A percentile compares a stretch with the other conserved stretches of the same genome.
Conservation (phyloP, 129 eudicot genomes). For the Centrapalus pauciflorus region DNA sequence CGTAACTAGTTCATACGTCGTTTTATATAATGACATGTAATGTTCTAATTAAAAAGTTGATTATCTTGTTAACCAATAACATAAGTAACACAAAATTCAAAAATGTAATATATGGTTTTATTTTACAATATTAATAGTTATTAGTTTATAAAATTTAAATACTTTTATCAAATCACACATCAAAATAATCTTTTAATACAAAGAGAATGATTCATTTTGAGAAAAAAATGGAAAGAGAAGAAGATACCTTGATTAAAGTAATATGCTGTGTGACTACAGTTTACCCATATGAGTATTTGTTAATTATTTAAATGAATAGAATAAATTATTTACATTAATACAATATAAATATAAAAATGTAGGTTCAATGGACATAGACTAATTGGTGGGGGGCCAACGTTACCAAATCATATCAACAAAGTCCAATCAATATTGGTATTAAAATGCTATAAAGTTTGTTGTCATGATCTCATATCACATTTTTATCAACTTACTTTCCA, state of each 20-base stretch:
- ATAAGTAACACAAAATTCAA: no score
- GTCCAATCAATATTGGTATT: conserved; percentile 18
- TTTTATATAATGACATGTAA: no score
- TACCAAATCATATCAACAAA: conserved; percentile 26
- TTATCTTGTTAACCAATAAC: no score
- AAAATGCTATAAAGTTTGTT: conserved; percentile 21
- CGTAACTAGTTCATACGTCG: no score
- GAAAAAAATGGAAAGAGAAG: no score
- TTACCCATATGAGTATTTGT: conserved; percentile 2
- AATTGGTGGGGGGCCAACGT: conserved; percentile 19
- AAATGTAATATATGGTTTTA: no score
- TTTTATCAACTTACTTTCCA: conserved; percentile 11
- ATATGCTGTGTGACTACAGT: background rate
- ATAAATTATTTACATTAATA: no score
- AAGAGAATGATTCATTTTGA: background rate
- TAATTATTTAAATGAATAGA: no score
- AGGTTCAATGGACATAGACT: conserved; percentile 35
- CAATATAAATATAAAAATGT: background rate
- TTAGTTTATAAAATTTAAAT: no score
- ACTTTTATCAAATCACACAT: background rate
- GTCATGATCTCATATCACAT: conserved; percentile 21
- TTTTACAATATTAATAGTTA: no score
- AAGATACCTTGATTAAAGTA: background rate
- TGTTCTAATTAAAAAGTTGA: no score
- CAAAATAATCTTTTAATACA: background rate